Evolutionary conservation across 2,329 filamentous ascomycete genomes (phyloP), one percentile per base, ranked within the genome.

Genomic region (Stagonosporopsis rhizophila): DNA sequence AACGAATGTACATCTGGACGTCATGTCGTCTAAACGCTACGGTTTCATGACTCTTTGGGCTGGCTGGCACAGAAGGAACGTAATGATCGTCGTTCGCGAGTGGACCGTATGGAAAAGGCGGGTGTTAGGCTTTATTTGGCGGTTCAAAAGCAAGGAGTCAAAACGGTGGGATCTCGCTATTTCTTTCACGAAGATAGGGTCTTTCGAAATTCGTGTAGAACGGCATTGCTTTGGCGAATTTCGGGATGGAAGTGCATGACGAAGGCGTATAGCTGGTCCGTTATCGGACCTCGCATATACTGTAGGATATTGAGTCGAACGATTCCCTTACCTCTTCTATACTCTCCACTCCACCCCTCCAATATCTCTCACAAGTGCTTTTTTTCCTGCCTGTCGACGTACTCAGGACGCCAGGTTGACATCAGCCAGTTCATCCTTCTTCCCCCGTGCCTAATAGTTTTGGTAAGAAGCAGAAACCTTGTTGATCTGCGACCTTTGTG

Each of bases 41-140:
- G 59, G 58, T 52, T 58, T 64, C 56, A 64, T 40, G 55, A 63
- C 41, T 60, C 56, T 55, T 62, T 61, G 58, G 66, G 64, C 66
- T 69, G 66, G 65, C 63, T 52, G 60, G 64, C 65, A 69, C 61
- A 61, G 38, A 61, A 60, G 59, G 66, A 62, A 58, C 56, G 42
- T 53, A 58, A 61, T 44, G 60, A 45, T 40, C 28, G 56, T 54
- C 52, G 61, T 59, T 58, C 44, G 51, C 49, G 50, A 51, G 44
- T 52, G 53, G 44, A 45, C 23, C 15, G 38, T 44, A 52, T 28
- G 51, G 37, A 35, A 56, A 52, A 44, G 52, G 44, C 23, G 38
- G 46, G 44, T 49, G 34, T 50, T 49, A 40, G 28, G 59, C 50
- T 68, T 68, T 57, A 67, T 56, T 61, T 49, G 60, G 35, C 45